phyloP scores from a whole-genome alignment of 805 yeast species.

The Barnettozyma sucrosica region DNA sequence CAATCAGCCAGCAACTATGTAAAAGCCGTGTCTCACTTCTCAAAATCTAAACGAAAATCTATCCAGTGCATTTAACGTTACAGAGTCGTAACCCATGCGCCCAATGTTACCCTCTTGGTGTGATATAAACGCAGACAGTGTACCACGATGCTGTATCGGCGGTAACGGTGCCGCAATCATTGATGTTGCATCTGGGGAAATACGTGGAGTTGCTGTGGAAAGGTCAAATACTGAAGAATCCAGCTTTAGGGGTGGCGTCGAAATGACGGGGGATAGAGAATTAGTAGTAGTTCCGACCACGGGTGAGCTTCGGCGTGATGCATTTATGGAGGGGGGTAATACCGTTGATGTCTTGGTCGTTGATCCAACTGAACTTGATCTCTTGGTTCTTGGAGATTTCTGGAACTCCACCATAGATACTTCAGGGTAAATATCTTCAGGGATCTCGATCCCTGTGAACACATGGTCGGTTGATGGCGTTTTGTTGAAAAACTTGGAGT shows the following conservation, averaged over 20 bases:
- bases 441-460: slow-evolving; percentile 27
- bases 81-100: slow-evolving; percentile 2
- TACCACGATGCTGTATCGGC: neutral
- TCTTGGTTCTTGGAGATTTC: slow-evolving; percentile 1
- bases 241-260: neutral
- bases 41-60: slow-evolving; percentile 7
- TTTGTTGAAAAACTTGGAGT: slow-evolving; percentile 24
- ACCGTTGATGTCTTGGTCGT: neutral
- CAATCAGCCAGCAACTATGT: neutral
- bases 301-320: slow-evolving; percentile 7
- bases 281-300: neutral
- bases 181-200: neutral
- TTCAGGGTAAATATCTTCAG: slow-evolving; percentile 32
- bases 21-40: neutral
- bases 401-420: neutral
- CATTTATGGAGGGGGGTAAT: slow-evolving; percentile 7
- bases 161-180: neutral
- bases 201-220: neutral
- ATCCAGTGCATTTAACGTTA: slow-evolving; percentile 8
- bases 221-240: neutral
- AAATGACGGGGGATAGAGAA: neutral
- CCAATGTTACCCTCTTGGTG: neutral
- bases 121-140: neutral
- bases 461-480: slow-evolving; percentile 42
- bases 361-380: slow-evolving; percentile 1